These are phyloP conservation scores for Agaricus subrufescens DNA, from an alignment of 768 basidiomycete genomes.

Conservation along the genomic window DNA sequence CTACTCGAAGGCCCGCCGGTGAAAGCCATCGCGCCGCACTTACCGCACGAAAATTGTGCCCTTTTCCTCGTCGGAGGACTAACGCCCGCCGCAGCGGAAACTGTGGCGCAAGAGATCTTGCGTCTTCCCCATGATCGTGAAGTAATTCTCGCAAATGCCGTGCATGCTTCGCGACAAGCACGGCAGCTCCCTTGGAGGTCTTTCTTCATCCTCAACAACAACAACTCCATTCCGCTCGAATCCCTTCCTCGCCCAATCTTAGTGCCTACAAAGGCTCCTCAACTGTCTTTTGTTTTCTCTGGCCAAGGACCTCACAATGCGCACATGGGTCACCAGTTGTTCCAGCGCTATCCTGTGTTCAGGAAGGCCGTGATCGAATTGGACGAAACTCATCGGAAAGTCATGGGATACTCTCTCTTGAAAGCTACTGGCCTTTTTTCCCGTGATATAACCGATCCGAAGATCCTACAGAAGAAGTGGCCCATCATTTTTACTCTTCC, in stretches of 20 bases:
- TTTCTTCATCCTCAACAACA: slow-evolving; percentile 26
- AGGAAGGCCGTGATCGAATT: slow-evolving; percentile 30
- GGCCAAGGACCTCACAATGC: slow-evolving; percentile 23
- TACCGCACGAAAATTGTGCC: slow-evolving; percentile 14
- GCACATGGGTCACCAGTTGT: slow-evolving; percentile 25
- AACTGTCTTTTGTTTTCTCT: slow-evolving; percentile 27
- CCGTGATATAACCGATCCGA: slow-evolving; percentile 4
- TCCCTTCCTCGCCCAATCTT: slow-evolving; percentile 24
- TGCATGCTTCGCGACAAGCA: slow-evolving; percentile 23
- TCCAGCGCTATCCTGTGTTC: slow-evolving; percentile 29
- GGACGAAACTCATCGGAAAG: slow-evolving; percentile 26
- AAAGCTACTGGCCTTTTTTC: slow-evolving; percentile 31
- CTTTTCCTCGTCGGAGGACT: slow-evolving; percentile 31
- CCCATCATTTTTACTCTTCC: slow-evolving; percentile 35
- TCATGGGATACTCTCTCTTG: slow-evolving; percentile 32
- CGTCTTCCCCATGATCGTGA: slow-evolving; percentile 5
- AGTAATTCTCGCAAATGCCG: slow-evolving; percentile 4
- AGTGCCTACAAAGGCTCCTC: slow-evolving; percentile 18
- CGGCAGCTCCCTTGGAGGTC: slow-evolving; percentile 28
- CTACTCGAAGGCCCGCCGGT: slow-evolving; percentile 31
- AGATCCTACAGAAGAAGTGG: slow-evolving; percentile 21
- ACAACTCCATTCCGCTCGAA: slow-evolving; percentile 21
- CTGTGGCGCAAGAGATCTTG: neutral
- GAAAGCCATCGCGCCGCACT: neutral
- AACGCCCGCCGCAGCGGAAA: slow-evolving; percentile 20